Evolutionary conservation across 257 asterid genomes (phyloP), one percentile per base, ranked within the genome.

Genomic region (Paraleonurus japonicus): DNA sequence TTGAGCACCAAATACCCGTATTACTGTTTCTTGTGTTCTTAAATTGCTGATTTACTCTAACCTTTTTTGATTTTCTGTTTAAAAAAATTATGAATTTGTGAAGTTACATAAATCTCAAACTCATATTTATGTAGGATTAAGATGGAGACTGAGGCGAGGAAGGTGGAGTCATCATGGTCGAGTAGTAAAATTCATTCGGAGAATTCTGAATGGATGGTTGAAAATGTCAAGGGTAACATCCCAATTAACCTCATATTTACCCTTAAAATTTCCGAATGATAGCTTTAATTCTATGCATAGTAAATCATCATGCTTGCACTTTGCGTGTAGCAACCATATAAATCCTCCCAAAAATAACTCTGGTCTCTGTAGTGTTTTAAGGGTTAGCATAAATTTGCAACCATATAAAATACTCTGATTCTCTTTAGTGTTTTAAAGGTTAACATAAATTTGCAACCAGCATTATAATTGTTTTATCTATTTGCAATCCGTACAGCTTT

Each of bases 201-300:
- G 50, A 76, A 79, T 35, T 66, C 87, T 7, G 78, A 78, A 37
- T 83, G 86, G 87, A 67, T 81, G 28, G 82, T 85, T 4, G 89
- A 82, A 76, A 83, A 85, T 77, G 79, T 85, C 65, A 74, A 78
- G 64, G 87, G 97, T 90, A 71, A 74, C 81, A 16, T 57, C 24
- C 45, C 13, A 54, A 53, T 17, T 65, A 19, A 33, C 19, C 51
- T 48, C 16, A 5, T 20, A 0, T 45, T 41, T 9, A 23, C 27
- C 41, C 53, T 33, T 48, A 12, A 19, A 26, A 24, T 24, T 60
- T n/a, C 28, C 12, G n/a, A 23, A 37, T 41, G 30, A 23, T 55
- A 7, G 58, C 43, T 2, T 48, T 23, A 61, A 41, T 32, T 10
- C 27, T 20, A 12, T 28, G 20, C 24, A 20, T 50, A 5, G 15